Evolutionary conservation across 2,329 filamentous ascomycete genomes (phyloP), one percentile per base, ranked within the genome.

Genomic region (Fusarium sp.): DNA sequence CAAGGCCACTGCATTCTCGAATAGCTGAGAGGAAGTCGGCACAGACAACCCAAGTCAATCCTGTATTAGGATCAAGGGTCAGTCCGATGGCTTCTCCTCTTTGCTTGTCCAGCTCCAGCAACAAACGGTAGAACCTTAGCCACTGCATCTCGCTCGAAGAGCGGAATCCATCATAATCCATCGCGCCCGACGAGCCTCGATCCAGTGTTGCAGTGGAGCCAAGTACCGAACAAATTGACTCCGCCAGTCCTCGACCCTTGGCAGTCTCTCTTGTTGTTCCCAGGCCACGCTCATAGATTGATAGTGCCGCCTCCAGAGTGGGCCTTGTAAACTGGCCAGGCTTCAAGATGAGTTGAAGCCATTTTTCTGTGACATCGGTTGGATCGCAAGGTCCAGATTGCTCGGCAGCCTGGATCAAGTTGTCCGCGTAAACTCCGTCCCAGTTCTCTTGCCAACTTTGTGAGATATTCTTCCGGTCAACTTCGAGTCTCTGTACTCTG

Each of bases 111-210:
- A 99, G 80, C 73, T 97, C 93, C 11, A 91, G 83, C 15, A 96
- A 83, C 15, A 98, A 83, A 29, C 93, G 88, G 79, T 93, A 97
- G 76, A 96, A 96, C 46, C 91, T 87, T 62, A 91, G 88, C 95
- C 95, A 99, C 74, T 97, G 93, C 10, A 85, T 83, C 72, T 95
- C 90, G 49, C 90, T 88, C 29, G 91, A 88, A 31, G 82, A 80
- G 53, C 90, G 85, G 73, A 93, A 95, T 54, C 88, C 84, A 24
- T 90, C 87, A 67, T 91, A 92, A 70, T 96, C 90, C 76, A 91
- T 86, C 26, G 84, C 84, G 12, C 87, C 87, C 12, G 86, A 83
- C 9, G 86, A 79, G 28, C 80, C 81, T 50, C 86, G 87, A 40
- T 85, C 83, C 32, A 93, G 78, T 1, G 85, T 82, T 12, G 91